phyloP scores from a whole-genome alignment of 129 eudicot species.

The sunflower (Helianthus annuus) region DNA sequence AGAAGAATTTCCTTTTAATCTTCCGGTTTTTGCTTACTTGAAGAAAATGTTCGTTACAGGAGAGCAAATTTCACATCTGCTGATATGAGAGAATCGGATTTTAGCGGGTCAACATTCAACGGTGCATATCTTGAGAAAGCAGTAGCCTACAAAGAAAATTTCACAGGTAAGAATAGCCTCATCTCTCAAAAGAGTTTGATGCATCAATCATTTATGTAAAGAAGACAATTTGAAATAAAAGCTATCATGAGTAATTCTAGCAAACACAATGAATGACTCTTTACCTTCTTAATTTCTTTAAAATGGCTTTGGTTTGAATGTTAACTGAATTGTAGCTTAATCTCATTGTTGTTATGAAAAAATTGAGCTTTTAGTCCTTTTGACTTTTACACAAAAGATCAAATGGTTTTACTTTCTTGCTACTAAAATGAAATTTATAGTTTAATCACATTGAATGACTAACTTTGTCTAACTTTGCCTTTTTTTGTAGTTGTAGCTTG shows the following conservation, averaged over 20 bases:
- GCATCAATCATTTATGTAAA: background rate
- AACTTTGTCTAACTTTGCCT: too few relatives aligned
- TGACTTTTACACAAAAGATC: too few relatives aligned
- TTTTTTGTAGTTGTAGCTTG: too few relatives aligned
- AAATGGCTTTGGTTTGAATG: too few relatives aligned
- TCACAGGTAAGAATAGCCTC: conserved; percentile 55
- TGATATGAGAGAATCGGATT: conserved; percentile 99
- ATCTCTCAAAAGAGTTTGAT: background rate
- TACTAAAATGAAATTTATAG: too few relatives aligned
- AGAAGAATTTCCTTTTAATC: background rate
- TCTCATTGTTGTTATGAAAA: too few relatives aligned
- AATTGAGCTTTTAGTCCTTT: too few relatives aligned
- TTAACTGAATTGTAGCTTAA: too few relatives aligned
- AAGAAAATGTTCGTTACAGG: conserved; percentile 49
- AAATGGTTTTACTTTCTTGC: too few relatives aligned
- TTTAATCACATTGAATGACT: too few relatives aligned
- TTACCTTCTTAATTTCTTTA: too few relatives aligned
- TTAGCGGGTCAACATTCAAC: conserved; percentile 97
- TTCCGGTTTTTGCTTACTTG: conserved; percentile 1
- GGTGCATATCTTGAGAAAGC: conserved; percentile 99
- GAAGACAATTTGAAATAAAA: conserved; percentile 1
- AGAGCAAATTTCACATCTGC: conserved; percentile 99
- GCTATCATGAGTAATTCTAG: background rate
- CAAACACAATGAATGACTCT: too few relatives aligned
- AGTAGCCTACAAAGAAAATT: conserved; percentile 94